A percentile compares a stretch with the other conserved stretches of the same genome.
These are phyloP conservation scores for Chrysochromulina tobinii DNA, from an alignment of 78 protist genomes.

Conservation along the genomic window DNA sequence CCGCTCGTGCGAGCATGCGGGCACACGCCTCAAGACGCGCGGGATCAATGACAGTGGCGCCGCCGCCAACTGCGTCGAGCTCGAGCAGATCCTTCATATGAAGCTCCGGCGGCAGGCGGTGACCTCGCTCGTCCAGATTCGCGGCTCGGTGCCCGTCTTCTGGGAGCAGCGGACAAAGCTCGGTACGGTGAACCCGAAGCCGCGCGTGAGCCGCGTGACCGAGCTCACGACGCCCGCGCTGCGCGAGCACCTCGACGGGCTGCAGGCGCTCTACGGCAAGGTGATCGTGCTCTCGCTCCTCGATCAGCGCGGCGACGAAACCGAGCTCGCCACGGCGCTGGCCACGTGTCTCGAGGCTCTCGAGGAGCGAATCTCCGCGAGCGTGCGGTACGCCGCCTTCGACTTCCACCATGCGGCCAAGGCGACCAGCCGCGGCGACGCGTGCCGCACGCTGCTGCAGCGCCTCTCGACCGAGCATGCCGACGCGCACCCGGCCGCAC, in stretches of 20 bases:
- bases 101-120: not conserved
- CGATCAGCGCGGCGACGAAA: not conserved
- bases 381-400: not conserved
- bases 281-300: not conserved
- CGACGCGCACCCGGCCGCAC: no score
- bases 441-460: not conserved
- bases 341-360: not conserved
- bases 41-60: not conserved
- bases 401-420: not conserved
- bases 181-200: not conserved
- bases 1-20: conserved; percentile 19
- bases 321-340: not conserved
- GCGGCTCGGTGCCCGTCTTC: conserved; percentile 11
- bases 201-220: not conserved
- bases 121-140: not conserved
- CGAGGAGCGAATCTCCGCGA: not conserved
- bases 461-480: not conserved
- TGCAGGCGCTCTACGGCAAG: not conserved
- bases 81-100: not conserved
- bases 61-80: not conserved
- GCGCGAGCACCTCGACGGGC: not conserved
- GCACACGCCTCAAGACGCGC: conserved; percentile 20
- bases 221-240: not conserved
- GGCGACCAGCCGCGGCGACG: not conserved
- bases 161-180: not conserved